These are phyloP conservation scores for sweet orange (Citrus sinensis) DNA, from an alignment of 345 rosid species.

Conservation along the genomic window DNA sequence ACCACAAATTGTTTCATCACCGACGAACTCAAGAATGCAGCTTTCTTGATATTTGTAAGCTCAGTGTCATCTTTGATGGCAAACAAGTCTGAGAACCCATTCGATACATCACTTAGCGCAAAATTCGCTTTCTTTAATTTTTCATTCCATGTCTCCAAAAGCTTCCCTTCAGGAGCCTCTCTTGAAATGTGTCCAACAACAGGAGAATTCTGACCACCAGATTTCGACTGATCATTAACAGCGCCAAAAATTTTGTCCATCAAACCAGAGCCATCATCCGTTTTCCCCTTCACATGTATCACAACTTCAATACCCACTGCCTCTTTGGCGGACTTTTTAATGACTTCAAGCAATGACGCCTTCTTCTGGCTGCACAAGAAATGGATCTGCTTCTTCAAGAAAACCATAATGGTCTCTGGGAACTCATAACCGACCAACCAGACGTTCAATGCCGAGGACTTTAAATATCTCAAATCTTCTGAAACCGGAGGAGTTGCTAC, in stretches of 20 bases:
- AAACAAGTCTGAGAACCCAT: slow-evolving; percentile 47
- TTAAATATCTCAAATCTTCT: slow-evolving; percentile 42
- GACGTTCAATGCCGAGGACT: slow-evolving; percentile 46
- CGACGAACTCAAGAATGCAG: slow-evolving; percentile 35
- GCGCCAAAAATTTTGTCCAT: slow-evolving; percentile 44
- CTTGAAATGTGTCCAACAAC: slow-evolving; percentile 39
- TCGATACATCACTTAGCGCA: slow-evolving; percentile 34
- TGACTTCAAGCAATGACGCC: slow-evolving; percentile 41
- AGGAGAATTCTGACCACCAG: slow-evolving; percentile 20
- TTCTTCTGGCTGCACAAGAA: slow-evolving; percentile 44
- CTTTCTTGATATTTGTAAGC: slow-evolving; percentile 43
- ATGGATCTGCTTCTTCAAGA: slow-evolving; percentile 45
- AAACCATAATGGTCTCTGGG: slow-evolving; percentile 54
- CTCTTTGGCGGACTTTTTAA: slow-evolving; percentile 35
- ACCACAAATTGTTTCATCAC: slow-evolving; percentile 53
- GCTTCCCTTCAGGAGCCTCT: slow-evolving; percentile 49
- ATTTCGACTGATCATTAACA: slow-evolving; percentile 23
- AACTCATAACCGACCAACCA: slow-evolving; percentile 55
- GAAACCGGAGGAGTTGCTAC: slow-evolving; percentile 45
- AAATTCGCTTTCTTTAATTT: slow-evolving; percentile 28
- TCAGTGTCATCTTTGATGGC: slow-evolving; percentile 45
- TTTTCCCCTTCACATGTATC: slow-evolving; percentile 40
- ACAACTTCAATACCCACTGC: slow-evolving; percentile 39
- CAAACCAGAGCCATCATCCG: slow-evolving; percentile 33
- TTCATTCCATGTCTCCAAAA: slow-evolving; percentile 46